Base-by-base conservation (phyloP, 306 rosid species). In the Rubus parviflorus region DNA sequence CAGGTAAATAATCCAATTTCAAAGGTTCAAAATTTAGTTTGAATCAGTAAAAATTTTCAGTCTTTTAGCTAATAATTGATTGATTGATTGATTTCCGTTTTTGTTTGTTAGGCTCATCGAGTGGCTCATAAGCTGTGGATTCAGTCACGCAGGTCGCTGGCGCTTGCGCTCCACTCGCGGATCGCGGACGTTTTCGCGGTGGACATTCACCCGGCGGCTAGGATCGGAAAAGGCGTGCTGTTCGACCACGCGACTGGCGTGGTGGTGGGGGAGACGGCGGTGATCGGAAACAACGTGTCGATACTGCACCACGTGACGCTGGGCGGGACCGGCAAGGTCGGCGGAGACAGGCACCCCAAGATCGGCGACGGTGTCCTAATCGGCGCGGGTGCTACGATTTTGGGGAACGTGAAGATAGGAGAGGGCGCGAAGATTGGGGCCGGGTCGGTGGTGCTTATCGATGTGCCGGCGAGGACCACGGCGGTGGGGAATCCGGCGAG, bases 231-330 rank as follows among this genome's bases (percentile, higher is more conserved):
- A 62, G 97, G 97, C 51, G 71, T 92, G 78, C 75, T 95, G 84
- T 92, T 95, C 17, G 97, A 92, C 73, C 99, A 95, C 3, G 99
- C 99, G 0, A 92, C 97, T 0, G 97, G 97, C 0, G 91, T 95
- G 48, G 98, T 94, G 77, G 98, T 94, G 57, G 98, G 98, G 3
- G 98, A 94, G 89, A 94, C 97, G 0, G 97, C 97, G 0, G 97
- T 95, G 85, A 95, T 95, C 0, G 99, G 99, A 9, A 95, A 90
- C 86, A 95, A 88, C 8, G 99, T 95, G 51, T 95, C 97, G 0
- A 95, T 95, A 45, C 86, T 95, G 75, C 99, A 95, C 75, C 99
- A 95, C 17, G 99, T 95, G 47, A 95, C 99, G 0, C 81, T 95
- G 4, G 97, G 99, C 45, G 99, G 99, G 61, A 92, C 99, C 0